Conservation (phyloP, 208 protist species). For the Trypanosoma boissoni region DNA sequence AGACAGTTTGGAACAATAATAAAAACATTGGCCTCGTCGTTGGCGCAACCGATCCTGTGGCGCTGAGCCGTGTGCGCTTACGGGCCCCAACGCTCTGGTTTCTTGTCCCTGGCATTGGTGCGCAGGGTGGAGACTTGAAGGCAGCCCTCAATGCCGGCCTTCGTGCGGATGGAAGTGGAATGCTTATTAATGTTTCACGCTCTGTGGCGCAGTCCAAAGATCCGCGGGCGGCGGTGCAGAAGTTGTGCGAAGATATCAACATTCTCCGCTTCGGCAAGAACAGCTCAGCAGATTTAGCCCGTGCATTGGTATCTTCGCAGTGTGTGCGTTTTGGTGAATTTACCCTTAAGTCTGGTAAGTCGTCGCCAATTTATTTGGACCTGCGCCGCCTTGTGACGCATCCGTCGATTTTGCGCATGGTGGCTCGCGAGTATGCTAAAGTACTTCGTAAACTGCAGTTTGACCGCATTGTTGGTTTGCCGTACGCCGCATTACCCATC, state of each 20-base stretch:
- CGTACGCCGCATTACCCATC: slow-evolving; percentile 95
- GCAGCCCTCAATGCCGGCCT: slow-evolving; percentile 72
- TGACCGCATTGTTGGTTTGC: slow-evolving; percentile 88
- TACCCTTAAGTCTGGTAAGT: slow-evolving; percentile 94
- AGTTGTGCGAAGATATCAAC: slow-evolving; percentile 82
- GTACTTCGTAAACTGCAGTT: slow-evolving; percentile 68
- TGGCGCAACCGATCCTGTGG: slow-evolving; percentile 78
- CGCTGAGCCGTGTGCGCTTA: slow-evolving; percentile 67
- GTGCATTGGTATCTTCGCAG: slow-evolving; percentile 69
- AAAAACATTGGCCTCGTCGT: slow-evolving; percentile 84
- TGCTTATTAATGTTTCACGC: slow-evolving; percentile 88
- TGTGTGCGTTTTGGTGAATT: slow-evolving; percentile 94
- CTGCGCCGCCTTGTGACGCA: slow-evolving; percentile 90
- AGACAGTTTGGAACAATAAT: slow-evolving; percentile 69
- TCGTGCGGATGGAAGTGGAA: slow-evolving; percentile 66
- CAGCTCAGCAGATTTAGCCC: slow-evolving; percentile 47
- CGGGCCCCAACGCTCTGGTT: slow-evolving; percentile 84
- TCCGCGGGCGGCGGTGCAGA: slow-evolving; percentile 61
- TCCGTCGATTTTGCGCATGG: slow-evolving; percentile 75
- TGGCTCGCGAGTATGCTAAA: slow-evolving; percentile 74
- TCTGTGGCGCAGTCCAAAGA: slow-evolving; percentile 62
- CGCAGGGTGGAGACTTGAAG: slow-evolving; percentile 78
- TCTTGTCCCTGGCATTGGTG: slow-evolving; percentile 83
- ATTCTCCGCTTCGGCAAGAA: slow-evolving; percentile 46
- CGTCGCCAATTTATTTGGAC: slow-evolving; percentile 96